A percentile compares a stretch with the other conserved stretches of the same genome.
These are phyloP conservation scores for Aspergillus novoparasiticus DNA, from an alignment of 2,329 filamentous ascomycete species.

Conservation along the genomic window DNA sequence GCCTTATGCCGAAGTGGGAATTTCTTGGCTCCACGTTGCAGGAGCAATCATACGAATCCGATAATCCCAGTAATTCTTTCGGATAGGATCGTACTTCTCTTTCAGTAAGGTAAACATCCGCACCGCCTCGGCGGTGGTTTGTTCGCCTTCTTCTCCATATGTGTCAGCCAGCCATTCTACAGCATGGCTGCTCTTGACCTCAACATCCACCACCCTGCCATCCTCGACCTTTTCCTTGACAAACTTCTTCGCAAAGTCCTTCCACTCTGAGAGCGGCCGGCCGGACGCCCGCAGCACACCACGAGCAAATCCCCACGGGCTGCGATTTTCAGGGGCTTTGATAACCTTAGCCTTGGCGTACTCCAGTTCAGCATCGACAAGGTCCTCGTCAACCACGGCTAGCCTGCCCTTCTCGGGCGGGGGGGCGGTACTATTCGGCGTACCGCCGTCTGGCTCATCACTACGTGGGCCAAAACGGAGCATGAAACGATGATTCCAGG, in stretches of 20 bases:
- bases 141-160: slow-evolving; percentile 44
- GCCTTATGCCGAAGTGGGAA: slow-evolving; percentile 23
- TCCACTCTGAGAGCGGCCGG: slow-evolving; percentile 51
- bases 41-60: slow-evolving; percentile 54
- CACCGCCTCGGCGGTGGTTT: slow-evolving; percentile 57
- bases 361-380: slow-evolving; percentile 73
- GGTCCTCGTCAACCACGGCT: slow-evolving; percentile 57
- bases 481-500: slow-evolving; percentile 97
- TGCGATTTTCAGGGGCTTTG: slow-evolving; percentile 88
- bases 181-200: slow-evolving; percentile 64
- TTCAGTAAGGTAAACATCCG: slow-evolving; percentile 73
- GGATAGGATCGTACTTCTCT: slow-evolving; percentile 86
- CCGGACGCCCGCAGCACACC: slow-evolving; percentile 72
- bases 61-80: slow-evolving; percentile 92
- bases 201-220: slow-evolving; percentile 26
- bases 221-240: slow-evolving; percentile 51
- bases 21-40: slow-evolving; percentile 12
- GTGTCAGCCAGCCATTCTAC: slow-evolving; percentile 53
- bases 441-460: slow-evolving; percentile 41
- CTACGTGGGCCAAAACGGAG: slow-evolving; percentile 72
- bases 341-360: slow-evolving; percentile 74
- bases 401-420: slow-evolving; percentile 33
- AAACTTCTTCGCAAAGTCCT: slow-evolving; percentile 58
- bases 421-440: slow-evolving; percentile 29
- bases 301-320: slow-evolving; percentile 87